phyloP scores from a whole-genome alignment of 1,284 basidiomycete genomes.

The Cutaneotrichosporon sp. region DNA sequence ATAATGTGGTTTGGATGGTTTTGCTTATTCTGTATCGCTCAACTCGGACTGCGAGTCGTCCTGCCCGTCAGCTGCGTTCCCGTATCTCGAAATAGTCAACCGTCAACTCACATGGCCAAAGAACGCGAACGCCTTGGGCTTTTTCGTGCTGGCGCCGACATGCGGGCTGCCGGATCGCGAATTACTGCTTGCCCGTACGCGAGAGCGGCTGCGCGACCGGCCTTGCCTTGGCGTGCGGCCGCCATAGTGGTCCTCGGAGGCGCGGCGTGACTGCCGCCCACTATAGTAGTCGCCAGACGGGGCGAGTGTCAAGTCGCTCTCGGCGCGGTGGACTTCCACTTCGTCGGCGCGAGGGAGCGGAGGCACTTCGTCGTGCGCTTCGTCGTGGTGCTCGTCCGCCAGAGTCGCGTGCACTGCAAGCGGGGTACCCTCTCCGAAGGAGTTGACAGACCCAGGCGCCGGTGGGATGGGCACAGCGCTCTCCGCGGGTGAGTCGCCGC shows the following conservation, averaged over 20 bases:
- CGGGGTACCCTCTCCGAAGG: neutral
- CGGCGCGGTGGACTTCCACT: neutral
- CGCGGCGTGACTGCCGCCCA: neutral
- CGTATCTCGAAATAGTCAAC: too few relatives aligned
- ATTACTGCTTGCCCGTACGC: neutral
- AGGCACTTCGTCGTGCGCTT: neutral
- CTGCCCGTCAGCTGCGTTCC: constrained; percentile 10
- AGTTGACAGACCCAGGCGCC: neutral
- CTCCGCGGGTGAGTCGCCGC: too few relatives aligned
- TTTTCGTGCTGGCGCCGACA: constrained; percentile 5
- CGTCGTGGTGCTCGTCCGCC: neutral
- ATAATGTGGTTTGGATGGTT: neutral
- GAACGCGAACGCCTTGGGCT: constrained; percentile 46
- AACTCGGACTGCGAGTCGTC: constrained; percentile 9
- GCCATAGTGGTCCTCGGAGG: neutral
- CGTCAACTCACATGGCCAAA: constrained; percentile 31
- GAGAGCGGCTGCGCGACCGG: constrained; percentile 5
- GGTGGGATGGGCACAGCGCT: neutral
- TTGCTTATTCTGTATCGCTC: constrained; percentile 3
- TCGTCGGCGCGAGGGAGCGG: neutral
- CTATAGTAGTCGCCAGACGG: neutral
- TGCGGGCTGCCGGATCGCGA: constrained; percentile 1
- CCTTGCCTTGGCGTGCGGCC: constrained; percentile 15
- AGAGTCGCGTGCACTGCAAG: neutral
- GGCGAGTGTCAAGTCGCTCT: constrained; percentile 14